Conservation (phyloP, 2,329 filamentous ascomycete genomes). For the Paecilomyces sp. region DNA sequence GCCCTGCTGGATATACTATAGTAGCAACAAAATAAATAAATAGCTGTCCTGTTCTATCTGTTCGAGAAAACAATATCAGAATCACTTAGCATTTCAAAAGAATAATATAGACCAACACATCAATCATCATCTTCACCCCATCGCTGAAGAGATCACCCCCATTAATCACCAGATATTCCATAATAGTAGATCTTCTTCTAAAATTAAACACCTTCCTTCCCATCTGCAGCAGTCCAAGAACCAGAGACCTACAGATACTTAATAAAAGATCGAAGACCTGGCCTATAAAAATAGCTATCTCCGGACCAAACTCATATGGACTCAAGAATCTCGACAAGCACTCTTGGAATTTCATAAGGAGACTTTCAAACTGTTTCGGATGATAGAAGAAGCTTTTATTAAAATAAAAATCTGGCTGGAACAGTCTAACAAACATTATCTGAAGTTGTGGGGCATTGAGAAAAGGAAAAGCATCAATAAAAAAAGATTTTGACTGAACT, state of each 20-base stretch:
- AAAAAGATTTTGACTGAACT: not conserved
- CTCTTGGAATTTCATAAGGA: not conserved
- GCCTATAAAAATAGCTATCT: conserved; percentile 4
- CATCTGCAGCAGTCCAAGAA: conserved; percentile 1
- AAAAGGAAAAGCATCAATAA: not conserved
- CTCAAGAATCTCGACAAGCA: not conserved
- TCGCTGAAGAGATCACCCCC: not conserved
- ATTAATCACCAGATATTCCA: conserved; percentile 1
- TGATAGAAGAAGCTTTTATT: not conserved
- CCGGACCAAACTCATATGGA: conserved; percentile 1
- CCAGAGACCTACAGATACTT: not conserved
- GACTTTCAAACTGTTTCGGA: not conserved
- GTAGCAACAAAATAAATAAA: not conserved
- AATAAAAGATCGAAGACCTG: not conserved
- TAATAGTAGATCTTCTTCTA: not conserved
- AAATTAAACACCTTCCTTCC: conserved; percentile 1
- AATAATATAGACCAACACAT: not conserved
- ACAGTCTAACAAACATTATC: not conserved
- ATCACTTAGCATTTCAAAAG: not conserved
- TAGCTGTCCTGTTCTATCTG: not conserved
- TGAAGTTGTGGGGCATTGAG: not conserved
- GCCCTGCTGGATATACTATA: no score
- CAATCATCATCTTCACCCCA: not conserved
- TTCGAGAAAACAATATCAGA: not conserved
- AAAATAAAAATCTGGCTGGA: not conserved